Evolutionary conservation across 192 early-diverging fungal genomes (phyloP).

Genomic region (Mortierella hygrophila): DNA sequence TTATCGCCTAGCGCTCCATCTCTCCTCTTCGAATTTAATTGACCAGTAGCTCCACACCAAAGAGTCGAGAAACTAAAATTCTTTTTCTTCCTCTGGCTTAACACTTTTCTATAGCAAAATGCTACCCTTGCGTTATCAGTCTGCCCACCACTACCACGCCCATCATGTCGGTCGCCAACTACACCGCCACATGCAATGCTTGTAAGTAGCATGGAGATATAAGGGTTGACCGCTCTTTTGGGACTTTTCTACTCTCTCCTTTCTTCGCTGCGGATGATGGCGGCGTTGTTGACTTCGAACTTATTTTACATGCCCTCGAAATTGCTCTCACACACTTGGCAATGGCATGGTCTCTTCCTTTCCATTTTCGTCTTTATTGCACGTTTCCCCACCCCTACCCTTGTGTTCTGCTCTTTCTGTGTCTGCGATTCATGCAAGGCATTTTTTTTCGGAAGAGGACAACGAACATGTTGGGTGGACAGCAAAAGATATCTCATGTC

Average conservation of each 20-base stretch:
- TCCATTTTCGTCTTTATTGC: too few species aligned
- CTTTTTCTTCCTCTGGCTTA: not conserved
- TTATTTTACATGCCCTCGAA: too few species aligned
- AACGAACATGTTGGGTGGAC: not conserved
- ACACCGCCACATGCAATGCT: not conserved
- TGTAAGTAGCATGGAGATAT: not conserved
- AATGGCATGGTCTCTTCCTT: too few species aligned
- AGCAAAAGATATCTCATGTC: not conserved
- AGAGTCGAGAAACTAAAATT: not conserved
- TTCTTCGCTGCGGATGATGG: too few species aligned
- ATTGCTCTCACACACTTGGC: too few species aligned
- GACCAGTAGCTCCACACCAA: not conserved
- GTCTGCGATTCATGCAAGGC: not conserved
- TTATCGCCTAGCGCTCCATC: not conserved
- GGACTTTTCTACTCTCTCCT: not conserved
- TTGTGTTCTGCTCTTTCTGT: not conserved
- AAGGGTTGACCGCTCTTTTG: not conserved
- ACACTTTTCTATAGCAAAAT: constrained; percentile 14
- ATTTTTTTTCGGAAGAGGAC: not conserved
- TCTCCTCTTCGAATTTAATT: not conserved
- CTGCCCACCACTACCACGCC: not conserved
- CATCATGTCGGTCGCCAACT: constrained; percentile 4
- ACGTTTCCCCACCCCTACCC: too few species aligned
- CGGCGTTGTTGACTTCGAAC: not conserved
- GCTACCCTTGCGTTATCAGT: constrained; percentile 32